Evolutionary conservation across 179 eudicot species (phyloP), one percentile per base, ranked within the genome.

Genomic region (Amaranthus tricolor): DNA sequence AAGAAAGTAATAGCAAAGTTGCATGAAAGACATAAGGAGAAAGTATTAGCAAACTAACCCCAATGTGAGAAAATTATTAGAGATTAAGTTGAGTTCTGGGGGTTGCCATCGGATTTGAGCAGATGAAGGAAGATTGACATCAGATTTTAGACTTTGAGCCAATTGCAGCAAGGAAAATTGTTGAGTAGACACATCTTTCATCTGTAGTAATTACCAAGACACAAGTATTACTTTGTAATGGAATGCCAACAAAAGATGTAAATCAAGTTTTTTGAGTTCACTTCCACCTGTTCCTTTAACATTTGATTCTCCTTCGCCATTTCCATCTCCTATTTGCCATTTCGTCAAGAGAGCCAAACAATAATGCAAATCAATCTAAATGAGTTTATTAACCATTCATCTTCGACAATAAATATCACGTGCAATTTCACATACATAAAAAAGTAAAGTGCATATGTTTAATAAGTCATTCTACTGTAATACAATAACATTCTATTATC

Each of bases 221-320:
- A 16, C 19, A 17, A n/a, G 16, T 9, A 24, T 62, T 16, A 62
- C 43, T 9, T 24, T 47, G 15, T 9, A 24, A 31, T 57, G 15
- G 7, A 1, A 24, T 11, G 19, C 21, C 10, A n/a, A 60, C 31
- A 60, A 11, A 60, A 3, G 40, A 51, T 9, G 9, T 9, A 70
- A 14, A 24, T 54, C n/a, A 14, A 53, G 21, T 54, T 15, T 31
- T 71, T 9, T 17, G n/a, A 15, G 49, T 50, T 15, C 17, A n/a
- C 17, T 21, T 49, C 45, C 44, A 81, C 84, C 82, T 82, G 80
- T 67, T 75, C 72, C 68, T 78, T 79, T 59, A 82, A 76, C 21
- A 31, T 72, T 44, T 68, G 72, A 57, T 82, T 82, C 62, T 82
- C 82, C 71, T 58, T 76, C 2, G 70, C 57, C 74, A 78, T 55